phyloP scores from a whole-genome alignment of 2,329 filamentous ascomycete species.

The Cytospora piceicola region DNA sequence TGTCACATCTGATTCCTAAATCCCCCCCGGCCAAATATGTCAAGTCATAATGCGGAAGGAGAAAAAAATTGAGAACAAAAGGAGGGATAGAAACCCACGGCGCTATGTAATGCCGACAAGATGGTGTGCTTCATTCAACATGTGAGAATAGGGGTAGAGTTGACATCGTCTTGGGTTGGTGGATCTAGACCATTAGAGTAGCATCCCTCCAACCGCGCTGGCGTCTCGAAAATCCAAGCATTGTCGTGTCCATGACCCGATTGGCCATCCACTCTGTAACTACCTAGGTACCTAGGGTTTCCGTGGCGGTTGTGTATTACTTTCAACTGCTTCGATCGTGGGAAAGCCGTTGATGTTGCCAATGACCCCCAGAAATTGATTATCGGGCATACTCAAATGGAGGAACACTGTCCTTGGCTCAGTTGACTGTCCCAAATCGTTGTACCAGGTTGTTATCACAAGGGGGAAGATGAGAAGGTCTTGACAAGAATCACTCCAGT shows the following conservation, averaged over 20 bases:
- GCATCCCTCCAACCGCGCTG: conserved; percentile 2
- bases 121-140: not conserved
- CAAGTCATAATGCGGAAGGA: not conserved
- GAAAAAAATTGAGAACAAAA: no score
- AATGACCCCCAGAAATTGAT: no score
- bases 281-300: no score
- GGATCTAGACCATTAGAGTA: not conserved
- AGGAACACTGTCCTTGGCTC: not conserved
- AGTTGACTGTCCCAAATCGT: not conserved
- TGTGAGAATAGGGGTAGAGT: not conserved
- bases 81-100: no score
- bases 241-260: not conserved
- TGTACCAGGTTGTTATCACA: no score
- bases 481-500: not conserved
- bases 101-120: not conserved
- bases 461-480: no score
- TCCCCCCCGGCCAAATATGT: not conserved
- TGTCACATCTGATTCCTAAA: no score
- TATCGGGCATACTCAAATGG: no score
- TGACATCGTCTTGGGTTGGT: not conserved
- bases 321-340: no score
- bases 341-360: no score
- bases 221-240: not conserved
- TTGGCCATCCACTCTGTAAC: not conserved
- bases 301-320: no score